Evolutionary conservation across 768 basidiomycete species (phyloP).

Genomic region (Porphyrellus cyaneotinctus): DNA sequence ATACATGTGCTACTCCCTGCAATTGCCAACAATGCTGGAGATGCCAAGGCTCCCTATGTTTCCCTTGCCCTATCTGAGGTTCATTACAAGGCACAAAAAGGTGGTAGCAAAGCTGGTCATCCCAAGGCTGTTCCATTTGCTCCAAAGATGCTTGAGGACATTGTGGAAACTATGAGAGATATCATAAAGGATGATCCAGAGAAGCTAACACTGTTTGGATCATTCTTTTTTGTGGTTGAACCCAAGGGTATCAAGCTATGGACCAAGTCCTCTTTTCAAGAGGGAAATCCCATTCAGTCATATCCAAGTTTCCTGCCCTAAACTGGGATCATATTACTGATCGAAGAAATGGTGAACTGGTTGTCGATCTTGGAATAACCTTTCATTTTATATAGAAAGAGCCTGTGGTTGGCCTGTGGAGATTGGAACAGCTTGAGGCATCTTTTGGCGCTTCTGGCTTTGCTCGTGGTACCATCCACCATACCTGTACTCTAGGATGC

Average conservation of each 20-base stretch:
- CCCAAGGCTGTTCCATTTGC: constrained; percentile 9
- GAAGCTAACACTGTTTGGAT: constrained; percentile 1
- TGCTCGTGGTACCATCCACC: neutral
- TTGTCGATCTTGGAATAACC: neutral
- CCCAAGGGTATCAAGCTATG: neutral
- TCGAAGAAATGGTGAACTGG: neutral
- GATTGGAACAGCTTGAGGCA: neutral
- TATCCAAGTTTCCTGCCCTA: neutral
- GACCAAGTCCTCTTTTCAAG: neutral
- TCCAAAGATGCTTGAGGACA: neutral
- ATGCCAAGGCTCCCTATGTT: neutral
- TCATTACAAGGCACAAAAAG: constrained; percentile 1
- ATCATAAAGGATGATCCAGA: neutral
- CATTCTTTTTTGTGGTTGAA: constrained; percentile 1
- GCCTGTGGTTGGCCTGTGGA: neutral
- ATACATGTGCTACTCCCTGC: constrained; percentile 6
- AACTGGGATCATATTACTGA: neutral
- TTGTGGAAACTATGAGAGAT: constrained; percentile 4
- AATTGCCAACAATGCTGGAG: neutral
- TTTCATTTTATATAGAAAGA: neutral
- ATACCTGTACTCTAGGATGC: neutral
- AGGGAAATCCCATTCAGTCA: too few species aligned
- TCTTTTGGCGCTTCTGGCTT: neutral
- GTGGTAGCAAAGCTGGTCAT: neutral
- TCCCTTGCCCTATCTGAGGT: constrained; percentile 2